Percentiles rank a stretch among this genome's conserved stretches.
Conservation (phyloP, 805 yeast genomes). For the Saccharomycopsis fermentans region DNA sequence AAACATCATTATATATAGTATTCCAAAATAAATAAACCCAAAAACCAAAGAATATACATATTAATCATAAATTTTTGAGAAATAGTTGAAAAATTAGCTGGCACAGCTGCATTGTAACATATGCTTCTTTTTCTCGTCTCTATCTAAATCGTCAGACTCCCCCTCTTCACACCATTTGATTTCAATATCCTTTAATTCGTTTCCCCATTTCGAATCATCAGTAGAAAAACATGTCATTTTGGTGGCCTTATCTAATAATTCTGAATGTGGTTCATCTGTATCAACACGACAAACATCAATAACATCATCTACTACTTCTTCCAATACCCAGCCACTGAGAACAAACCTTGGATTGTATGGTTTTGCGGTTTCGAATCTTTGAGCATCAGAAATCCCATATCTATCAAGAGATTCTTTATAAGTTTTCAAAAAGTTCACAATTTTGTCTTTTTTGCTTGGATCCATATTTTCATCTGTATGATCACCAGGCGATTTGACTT, state of each 20-base stretch:
- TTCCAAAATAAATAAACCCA: not conserved
- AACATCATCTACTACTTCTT: conserved; percentile 60
- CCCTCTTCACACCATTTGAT: conserved; percentile 20
- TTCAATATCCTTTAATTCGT: conserved; percentile 48
- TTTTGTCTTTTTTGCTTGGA: conserved; percentile 32
- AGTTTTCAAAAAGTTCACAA: conserved; percentile 37
- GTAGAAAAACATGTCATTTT: conserved; percentile 72
- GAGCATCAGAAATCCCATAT: conserved; percentile 30
- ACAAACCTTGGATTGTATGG: conserved; percentile 65
- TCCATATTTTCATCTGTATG: conserved; percentile 23
- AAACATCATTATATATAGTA: not conserved
- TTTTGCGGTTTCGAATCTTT: conserved; percentile 34
- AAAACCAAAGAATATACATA: not conserved
- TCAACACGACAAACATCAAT: conserved; percentile 43
- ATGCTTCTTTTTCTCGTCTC: not conserved
- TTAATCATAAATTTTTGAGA: not conserved
- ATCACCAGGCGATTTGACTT: conserved; percentile 15
- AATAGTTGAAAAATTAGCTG: not conserved
- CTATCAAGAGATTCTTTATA: conserved; percentile 32
- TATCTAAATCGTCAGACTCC: not conserved
- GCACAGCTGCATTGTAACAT: conserved; percentile 14
- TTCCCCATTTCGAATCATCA: conserved; percentile 58
- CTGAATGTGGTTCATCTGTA: conserved; percentile 19
- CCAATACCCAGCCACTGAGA: conserved; percentile 79
- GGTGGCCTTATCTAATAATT: conserved; percentile 48